Evolutionary conservation across 345 rosid genomes (phyloP), one percentile per base, ranked within the genome.

Genomic region (Murraya paniculata): DNA sequence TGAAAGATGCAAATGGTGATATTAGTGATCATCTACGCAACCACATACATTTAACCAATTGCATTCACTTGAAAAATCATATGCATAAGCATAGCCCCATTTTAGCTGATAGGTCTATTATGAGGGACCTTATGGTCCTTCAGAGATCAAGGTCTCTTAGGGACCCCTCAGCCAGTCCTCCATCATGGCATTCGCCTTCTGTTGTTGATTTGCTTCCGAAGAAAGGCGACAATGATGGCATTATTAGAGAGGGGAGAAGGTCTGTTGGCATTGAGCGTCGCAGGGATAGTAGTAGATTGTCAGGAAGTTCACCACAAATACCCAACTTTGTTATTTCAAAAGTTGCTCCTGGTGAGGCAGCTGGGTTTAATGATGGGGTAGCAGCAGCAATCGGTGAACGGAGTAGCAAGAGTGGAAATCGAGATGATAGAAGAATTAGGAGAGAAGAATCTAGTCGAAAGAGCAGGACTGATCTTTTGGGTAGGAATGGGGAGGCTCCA

Each of bases 71-170:
- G 88, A 97, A 97, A 88, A 91, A 97, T 81, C 99, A 94, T 82
- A 94, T 94, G 98, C 99, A 94, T 81, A 96, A 94, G 84, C 99
- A 94, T 70, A 94, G 94, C 80, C 98, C 98, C 27, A 87, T 90
- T 62, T 84, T 90, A 71, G 83, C 85, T 0, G 94, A 94, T 84
- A 88, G 94, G 80, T 89, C 93, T 1, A 88, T 94, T n/a, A 90
- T 93, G 92, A 90, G 97, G 87, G 99, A 94, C 86, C 98, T 94
- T 79, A 82, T 90, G 64, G 90, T 83, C 81, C 96, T 97, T 31
- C 99, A 97, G 84, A 85, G 97, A 80, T 93, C 99, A 30, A 87
- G 94, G 67, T 94, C 99, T 27, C 90, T 97, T 13, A 83, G 93
- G 72, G 98, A 97, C 77, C 99, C 99, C 36, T 94, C 94, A 78